Conservation (phyloP, 1,139 yeast genomes). For the Yamadazyma oceani region DNA sequence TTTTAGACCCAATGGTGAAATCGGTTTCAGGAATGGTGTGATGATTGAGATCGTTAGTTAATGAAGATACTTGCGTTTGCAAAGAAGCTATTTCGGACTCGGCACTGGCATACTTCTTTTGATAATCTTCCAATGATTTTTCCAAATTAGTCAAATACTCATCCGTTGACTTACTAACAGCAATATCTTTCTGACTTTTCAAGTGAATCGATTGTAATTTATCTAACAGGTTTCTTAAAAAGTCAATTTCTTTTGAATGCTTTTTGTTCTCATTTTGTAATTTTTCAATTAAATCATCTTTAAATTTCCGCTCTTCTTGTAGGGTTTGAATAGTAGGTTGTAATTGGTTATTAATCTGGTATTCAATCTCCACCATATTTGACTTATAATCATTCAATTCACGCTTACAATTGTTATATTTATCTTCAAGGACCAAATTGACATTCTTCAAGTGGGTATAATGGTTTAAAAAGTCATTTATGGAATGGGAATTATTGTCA, state of each 20-base stretch:
- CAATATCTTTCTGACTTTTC: conserved; percentile 20
- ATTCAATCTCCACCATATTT: conserved; percentile 15
- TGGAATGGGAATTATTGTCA: conserved; percentile 22
- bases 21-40: conserved; percentile 20
- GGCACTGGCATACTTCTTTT: conserved; percentile 18
- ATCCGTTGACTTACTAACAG: conserved; percentile 26
- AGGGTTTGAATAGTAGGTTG: conserved; percentile 20
- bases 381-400: conserved; percentile 18
- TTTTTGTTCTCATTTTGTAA: conserved; percentile 55
- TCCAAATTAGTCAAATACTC: conserved; percentile 48
- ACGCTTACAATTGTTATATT: conserved; percentile 29
- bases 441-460: conserved; percentile 39
- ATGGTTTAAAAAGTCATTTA: conserved; percentile 29
- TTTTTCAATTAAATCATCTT: conserved; percentile 36
- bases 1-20: conserved; percentile 22
- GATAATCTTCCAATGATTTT: conserved; percentile 56
- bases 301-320: conserved; percentile 22
- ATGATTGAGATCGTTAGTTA: conserved; percentile 10
- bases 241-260: conserved; percentile 60
- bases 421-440: conserved; percentile 38
- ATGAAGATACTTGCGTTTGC: conserved; percentile 12
- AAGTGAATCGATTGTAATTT: conserved; percentile 30
- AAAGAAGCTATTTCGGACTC: conserved; percentile 44
- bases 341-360: conserved; percentile 13
- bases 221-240: conserved; percentile 49